Evolutionary conservation across 306 rosid species (phyloP).

Genomic region (Echinosophora koreensis): DNA sequence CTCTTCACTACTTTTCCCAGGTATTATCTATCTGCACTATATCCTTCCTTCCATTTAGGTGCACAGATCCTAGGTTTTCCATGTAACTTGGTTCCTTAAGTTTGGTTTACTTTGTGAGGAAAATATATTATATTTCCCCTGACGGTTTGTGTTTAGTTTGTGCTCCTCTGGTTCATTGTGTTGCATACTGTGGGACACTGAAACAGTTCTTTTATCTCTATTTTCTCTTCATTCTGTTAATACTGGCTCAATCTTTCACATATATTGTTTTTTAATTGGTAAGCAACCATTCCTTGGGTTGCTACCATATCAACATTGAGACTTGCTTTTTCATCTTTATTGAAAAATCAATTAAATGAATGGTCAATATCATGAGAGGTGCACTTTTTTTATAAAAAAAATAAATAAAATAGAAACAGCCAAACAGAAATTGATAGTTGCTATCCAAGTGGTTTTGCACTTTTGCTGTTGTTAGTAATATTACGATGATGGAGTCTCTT

Average conservation of each 20-base stretch:
- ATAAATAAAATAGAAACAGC: background rate
- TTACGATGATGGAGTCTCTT: no score
- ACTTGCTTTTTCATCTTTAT: background rate
- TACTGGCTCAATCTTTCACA: no score
- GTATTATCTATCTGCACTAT: constrained; percentile 34
- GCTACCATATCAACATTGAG: background rate
- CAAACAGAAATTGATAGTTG: background rate
- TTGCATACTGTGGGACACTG: no score
- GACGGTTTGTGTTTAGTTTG: background rate
- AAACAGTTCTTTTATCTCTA: no score
- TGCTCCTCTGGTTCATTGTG: no score
- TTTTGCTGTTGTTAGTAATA: background rate
- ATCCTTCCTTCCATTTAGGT: constrained; percentile 18
- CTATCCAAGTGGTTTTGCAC: background rate
- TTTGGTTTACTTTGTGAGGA: no score
- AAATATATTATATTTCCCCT: background rate
- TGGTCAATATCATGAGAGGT: background rate
- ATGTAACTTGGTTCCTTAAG: no score
- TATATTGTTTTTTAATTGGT: no score
- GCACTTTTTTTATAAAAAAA: background rate
- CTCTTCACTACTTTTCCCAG: constrained; percentile 74
- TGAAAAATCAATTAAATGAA: constrained; percentile 21
- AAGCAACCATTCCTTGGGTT: no score
- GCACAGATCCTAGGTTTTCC: no score
- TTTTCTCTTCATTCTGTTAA: no score